Base-by-base conservation (phyloP, 805 yeast species). In the Metschnikowia sp. region DNA sequence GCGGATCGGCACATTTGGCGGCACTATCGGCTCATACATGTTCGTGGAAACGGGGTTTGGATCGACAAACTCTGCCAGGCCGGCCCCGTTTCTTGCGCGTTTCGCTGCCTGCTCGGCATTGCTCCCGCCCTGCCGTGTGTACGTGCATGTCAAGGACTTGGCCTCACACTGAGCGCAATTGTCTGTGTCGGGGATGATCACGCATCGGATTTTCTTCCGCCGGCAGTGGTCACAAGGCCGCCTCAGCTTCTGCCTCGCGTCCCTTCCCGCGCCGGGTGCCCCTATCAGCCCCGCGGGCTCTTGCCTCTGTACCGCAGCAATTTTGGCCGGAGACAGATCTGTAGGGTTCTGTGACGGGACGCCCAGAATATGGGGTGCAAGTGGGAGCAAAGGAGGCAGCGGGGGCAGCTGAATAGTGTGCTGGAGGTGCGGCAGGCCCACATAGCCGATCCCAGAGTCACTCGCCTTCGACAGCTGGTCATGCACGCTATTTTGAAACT, bases 201-300 rank as follows among this genome's bases (percentile, higher is more conserved):
- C 84, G 70, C 97, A 91, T 54, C 86, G 81, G 19, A 86, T 84
- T 60, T 87, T 88, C 40, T 91, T 74, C 48, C 90, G 71, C 36
- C 95, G 74, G 64, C 97, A 91, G 55, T 84, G 88, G 60, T 88
- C 96, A 61, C 97, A 90, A 0, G 95, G 92, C 32, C 81, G 68
- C 19, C 78, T 66, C 2, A 43, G 34, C 36, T 42, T 41, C 8
- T 22, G 11, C 30, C 22, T 33, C 11, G 35, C 29, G 19, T 37
- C 41, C 40, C 36, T 39, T 9, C 31, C 12, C 8, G 37, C 37
- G n/a, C 18, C 15, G 5, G 42, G 11, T 3, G 33, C n/a, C 18
- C 39, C 39, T n/a, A 28, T 30, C 15, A 10, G 11, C 11, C 11
- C 19, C 19, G 10, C 19, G 8, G 19, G 19, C 22, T 22, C 22